phyloP scores from a whole-genome alignment of 257 asterid genomes.

The Nemophila menziesii region DNA sequence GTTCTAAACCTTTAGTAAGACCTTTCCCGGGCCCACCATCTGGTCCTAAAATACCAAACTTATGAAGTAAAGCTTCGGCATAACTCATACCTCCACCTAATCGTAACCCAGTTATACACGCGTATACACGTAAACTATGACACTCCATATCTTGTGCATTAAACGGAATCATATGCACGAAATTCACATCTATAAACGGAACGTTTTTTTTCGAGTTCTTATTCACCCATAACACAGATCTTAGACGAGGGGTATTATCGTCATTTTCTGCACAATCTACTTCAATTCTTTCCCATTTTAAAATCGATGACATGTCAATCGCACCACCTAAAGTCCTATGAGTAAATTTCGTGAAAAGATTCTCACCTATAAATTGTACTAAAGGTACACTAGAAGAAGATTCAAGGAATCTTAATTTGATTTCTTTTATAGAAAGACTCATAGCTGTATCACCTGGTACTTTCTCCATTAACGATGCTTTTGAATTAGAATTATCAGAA shows the following conservation, averaged over 20 bases:
- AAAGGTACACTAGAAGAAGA: conserved; percentile 59
- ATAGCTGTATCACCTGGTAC: conserved; percentile 88
- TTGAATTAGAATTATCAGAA: no score
- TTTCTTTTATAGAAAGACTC: conserved; percentile 45
- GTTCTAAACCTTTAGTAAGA: conserved; percentile 73
- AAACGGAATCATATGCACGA: conserved; percentile 76
- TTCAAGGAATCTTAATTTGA: conserved; percentile 74
- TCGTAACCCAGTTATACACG: conserved; percentile 79
- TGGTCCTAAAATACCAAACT: conserved; percentile 89
- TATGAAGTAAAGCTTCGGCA: conserved; percentile 81
- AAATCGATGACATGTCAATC: conserved; percentile 65
- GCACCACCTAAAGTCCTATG: conserved; percentile 97
- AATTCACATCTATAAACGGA: conserved; percentile 60
- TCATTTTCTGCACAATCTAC: conserved; percentile 63
- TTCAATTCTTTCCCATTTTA: conserved; percentile 77
- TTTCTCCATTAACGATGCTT: conserved; percentile 41
- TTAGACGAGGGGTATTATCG: conserved; percentile 32
- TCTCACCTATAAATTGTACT: conserved; percentile 70
- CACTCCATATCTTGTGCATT: conserved; percentile 66
- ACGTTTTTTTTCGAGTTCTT: conserved; percentile 20
- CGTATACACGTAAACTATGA: conserved; percentile 74
- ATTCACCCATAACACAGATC: conserved; percentile 83
- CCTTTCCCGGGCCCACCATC: conserved; percentile 99
- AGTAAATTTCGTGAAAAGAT: conserved; percentile 51
- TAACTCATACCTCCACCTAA: conserved; percentile 97